These are phyloP conservation scores for Basidiobolus meristosporus DNA, from an alignment of 371 early-diverging fungal species.

Conservation along the genomic window DNA sequence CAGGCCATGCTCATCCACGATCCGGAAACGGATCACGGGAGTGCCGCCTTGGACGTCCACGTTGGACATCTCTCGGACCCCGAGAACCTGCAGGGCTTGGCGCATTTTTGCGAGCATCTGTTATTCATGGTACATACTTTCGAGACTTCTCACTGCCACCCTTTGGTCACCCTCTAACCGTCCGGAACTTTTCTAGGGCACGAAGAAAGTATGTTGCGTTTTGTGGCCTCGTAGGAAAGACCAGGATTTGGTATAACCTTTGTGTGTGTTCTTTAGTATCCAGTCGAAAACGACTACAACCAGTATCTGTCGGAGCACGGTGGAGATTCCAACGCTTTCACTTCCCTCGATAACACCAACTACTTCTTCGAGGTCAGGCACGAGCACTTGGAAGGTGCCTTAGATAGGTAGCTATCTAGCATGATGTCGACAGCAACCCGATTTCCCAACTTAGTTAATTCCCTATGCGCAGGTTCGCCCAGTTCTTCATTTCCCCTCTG, in stretches of 20 bases:
- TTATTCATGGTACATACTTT: slow-evolving; percentile 63
- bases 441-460: not conserved
- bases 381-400: slow-evolving; percentile 67
- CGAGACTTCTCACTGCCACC: not conserved
- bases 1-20: slow-evolving; percentile 70
- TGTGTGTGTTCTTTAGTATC: slow-evolving; percentile 77
- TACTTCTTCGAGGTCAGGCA: slow-evolving; percentile 92
- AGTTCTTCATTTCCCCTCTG: slow-evolving; percentile 81
- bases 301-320: slow-evolving; percentile 73
- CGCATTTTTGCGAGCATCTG: slow-evolving; percentile 98
- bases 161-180: not conserved
- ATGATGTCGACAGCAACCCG: not conserved
- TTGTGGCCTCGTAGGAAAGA: too few species aligned
- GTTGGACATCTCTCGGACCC: slow-evolving; percentile 80
- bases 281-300: slow-evolving; percentile 85
- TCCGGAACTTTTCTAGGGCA: not conserved
- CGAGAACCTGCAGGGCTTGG: slow-evolving; percentile 75
- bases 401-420: slow-evolving; percentile 41
- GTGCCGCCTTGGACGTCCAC: slow-evolving; percentile 82
- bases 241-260: slow-evolving; percentile 18
- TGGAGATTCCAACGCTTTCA: slow-evolving; percentile 93
- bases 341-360: slow-evolving; percentile 69
- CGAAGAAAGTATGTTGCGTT: too few species aligned
- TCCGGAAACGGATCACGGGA: slow-evolving; percentile 63
- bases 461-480: slow-evolving; percentile 36